Evolutionary conservation across 2,329 filamentous ascomycete genomes (phyloP).

Genomic region (Tolypocladium tundrense): DNA sequence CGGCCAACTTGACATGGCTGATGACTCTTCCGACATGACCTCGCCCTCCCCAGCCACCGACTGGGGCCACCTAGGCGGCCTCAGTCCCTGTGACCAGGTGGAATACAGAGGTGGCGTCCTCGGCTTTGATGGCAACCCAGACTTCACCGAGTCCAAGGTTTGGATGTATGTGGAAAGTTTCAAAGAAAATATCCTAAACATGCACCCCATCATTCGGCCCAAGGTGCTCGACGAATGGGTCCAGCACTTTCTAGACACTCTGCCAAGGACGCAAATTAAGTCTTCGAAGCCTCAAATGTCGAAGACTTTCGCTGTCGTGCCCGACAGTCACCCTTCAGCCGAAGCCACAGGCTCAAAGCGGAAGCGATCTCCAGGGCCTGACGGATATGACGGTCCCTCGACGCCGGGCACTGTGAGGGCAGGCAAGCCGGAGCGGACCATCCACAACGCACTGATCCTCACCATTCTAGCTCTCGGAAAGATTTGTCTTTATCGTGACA

Average conservation of each 20-base stretch:
- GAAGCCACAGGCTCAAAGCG: slow-evolving; percentile 35
- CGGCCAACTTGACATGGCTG: slow-evolving; percentile 28
- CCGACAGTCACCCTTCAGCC: slow-evolving; percentile 12
- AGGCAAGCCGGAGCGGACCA: slow-evolving; percentile 50
- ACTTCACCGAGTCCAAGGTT: slow-evolving; percentile 41
- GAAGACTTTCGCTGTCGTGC: slow-evolving; percentile 22
- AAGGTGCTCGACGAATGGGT: slow-evolving; percentile 42
- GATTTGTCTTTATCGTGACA: slow-evolving; percentile 52
- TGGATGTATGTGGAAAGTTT: slow-evolving; percentile 46
- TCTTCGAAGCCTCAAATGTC: slow-evolving; percentile 16
- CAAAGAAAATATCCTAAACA: slow-evolving; percentile 51
- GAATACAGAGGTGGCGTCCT: slow-evolving; percentile 27
- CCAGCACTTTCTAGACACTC: slow-evolving; percentile 37
- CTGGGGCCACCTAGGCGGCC: slow-evolving; percentile 49
- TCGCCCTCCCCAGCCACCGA: slow-evolving; percentile 44
- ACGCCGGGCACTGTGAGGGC: slow-evolving; percentile 25
- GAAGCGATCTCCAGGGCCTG: slow-evolving; percentile 41
- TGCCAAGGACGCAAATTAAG: slow-evolving; percentile 24
- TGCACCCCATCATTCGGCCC: slow-evolving; percentile 53
- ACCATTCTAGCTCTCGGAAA: slow-evolving; percentile 79
- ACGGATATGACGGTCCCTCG: slow-evolving; percentile 19
- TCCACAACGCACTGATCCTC: slow-evolving; percentile 73
- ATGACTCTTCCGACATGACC: slow-evolving; percentile 41
- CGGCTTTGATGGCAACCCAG: slow-evolving; percentile 38
- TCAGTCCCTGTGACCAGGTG: slow-evolving; percentile 32